Base-by-base conservation (phyloP, 139 green algal species). In the Chlamydomonas urium region DNA sequence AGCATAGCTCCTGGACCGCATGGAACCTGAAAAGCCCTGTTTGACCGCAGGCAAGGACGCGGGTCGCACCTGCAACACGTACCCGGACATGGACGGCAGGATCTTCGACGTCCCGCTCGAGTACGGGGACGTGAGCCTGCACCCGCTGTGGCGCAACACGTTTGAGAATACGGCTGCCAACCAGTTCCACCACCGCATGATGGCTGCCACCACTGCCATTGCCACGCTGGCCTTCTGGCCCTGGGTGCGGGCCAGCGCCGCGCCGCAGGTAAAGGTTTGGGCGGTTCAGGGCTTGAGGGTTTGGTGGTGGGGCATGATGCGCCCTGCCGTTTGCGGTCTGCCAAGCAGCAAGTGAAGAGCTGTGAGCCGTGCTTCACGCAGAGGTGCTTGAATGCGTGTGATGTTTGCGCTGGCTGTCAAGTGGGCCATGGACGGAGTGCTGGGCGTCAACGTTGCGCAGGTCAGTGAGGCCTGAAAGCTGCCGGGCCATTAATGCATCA, bases 81-180 rank as follows among this genome's bases (percentile, higher is more conserved):
- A 94, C 66, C 96, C 96, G 0, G 72, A 87, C n/a, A 99, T 99
- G 96, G 84, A 84, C 47, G 95, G 90, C 0, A 74, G 82, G 37
- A 81, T 80, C 73, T n/a, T n/a, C n/a, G n/a, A n/a, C n/a, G 73
- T 99, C 2, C 96, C 96, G 0, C 81, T 92, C 21, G 91, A 97
- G 67, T 97, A 99, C 78, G 93, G 81, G 73, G 24, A 19, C 61
- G 58, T 60, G 45, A 47, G 56, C 37, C 37, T 83, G 50, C n/a
- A n/a, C n/a, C 47, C 63, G 4, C 67, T 72, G 26, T 65, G 80
- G 75, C 77, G 87, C 42, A 97, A 97, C 78, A 81, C 90, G 35
- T 98, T 98, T 77, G 94, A 98, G 77, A 97, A 96, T 87, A 98
- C 96, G 0, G 94, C 94, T 2, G 90, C 93, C 0, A 96, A 97